Percentiles rank a stretch among this genome's conserved stretches.
Conservation (phyloP, 2,329 filamentous ascomycete species). For the Albophoma yamanashiensis region DNA sequence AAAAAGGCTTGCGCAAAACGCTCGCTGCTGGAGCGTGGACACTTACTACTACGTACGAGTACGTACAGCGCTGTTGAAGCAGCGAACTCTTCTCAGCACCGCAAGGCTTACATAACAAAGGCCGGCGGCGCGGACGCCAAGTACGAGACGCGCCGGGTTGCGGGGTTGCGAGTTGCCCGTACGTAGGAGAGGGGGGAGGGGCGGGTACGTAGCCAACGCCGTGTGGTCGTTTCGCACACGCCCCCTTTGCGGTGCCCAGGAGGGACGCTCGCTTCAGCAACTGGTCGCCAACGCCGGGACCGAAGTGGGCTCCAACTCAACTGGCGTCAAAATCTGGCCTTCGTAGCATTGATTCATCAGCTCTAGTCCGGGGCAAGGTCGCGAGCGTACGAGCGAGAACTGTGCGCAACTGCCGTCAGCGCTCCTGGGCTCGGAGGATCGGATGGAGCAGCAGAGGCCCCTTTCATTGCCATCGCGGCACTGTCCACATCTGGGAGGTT, state of each 20-base stretch:
- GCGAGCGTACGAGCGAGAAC: neutral
- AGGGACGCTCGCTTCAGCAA: neutral
- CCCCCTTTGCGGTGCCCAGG: too few relatives aligned
- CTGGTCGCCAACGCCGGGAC: neutral
- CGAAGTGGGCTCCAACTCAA: neutral
- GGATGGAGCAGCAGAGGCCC: neutral
- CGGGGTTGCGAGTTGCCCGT: neutral
- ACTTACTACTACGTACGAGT: too few relatives aligned
- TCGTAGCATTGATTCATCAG: neutral
- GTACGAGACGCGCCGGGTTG: neutral
- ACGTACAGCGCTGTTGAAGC: neutral
- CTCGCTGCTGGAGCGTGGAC: neutral
- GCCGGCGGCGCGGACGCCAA: neutral
- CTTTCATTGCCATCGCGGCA: neutral
- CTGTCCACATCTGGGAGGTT: neutral
- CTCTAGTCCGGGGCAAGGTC: neutral
- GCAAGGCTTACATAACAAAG: neutral
- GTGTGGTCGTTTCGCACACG: neutral
- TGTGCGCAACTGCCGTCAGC: neutral
- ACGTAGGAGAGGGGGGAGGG: neutral
- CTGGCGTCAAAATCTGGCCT: neutral
- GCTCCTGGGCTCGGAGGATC: neutral
- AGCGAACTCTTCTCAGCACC: neutral
- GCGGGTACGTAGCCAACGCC: neutral
- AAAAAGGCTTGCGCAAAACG: neutral